Evolutionary conservation across 2,329 filamentous ascomycete genomes (phyloP).

Genomic region (Trichoderma afroharzianum): DNA sequence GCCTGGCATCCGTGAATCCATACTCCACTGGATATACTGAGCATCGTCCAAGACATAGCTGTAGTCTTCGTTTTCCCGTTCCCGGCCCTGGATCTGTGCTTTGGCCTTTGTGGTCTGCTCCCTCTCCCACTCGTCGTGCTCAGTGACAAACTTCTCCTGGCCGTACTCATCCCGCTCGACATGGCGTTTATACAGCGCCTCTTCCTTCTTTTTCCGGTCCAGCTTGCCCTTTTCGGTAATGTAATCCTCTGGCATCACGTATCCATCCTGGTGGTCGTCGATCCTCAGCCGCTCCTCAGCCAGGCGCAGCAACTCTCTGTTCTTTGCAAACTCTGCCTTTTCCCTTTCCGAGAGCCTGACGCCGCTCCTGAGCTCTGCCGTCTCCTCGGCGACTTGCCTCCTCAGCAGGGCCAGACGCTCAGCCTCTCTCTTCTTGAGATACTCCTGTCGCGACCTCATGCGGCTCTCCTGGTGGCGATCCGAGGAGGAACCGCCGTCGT

Average conservation of each 20-base stretch:
- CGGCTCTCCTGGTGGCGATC: conserved; percentile 43
- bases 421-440: conserved; percentile 86
- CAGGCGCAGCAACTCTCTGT: conserved; percentile 74
- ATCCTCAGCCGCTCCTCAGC: conserved; percentile 83
- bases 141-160: conserved; percentile 84
- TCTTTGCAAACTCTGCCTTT: conserved; percentile 83
- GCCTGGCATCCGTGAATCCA: conserved; percentile 69
- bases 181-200: conserved; percentile 85
- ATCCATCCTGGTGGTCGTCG: conserved; percentile 89
- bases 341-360: conserved; percentile 72
- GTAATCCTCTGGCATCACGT: conserved; percentile 90
- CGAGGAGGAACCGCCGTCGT: conserved; percentile 48
- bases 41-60: conserved; percentile 90
- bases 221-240: conserved; percentile 92
- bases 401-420: conserved; percentile 83
- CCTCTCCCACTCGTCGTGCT: conserved; percentile 93
- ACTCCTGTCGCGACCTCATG: conserved; percentile 82
- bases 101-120: conserved; percentile 88
- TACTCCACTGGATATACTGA: conserved; percentile 80
- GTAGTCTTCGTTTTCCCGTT: conserved; percentile 79
- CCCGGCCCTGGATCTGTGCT: conserved; percentile 72
- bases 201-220: conserved; percentile 80
- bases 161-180: conserved; percentile 84
- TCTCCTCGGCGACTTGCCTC: conserved; percentile 87
- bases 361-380: conserved; percentile 73